Conservation (phyloP, 2,329 filamentous ascomycete genomes). For the Ustulina deusta region DNA sequence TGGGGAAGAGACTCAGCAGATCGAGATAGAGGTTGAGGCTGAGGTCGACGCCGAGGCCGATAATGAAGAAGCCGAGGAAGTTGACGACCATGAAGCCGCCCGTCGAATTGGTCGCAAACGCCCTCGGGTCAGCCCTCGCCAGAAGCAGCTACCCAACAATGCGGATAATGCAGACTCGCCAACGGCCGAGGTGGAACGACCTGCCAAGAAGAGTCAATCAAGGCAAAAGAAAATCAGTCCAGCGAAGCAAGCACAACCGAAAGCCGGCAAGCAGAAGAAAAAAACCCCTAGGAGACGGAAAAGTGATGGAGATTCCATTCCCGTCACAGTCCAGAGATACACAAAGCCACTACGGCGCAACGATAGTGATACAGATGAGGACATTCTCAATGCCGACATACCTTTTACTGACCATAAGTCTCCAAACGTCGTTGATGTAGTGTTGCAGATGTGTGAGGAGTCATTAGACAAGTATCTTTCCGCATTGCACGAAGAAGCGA, state of each 20-base stretch:
- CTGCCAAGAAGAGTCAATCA: constrained; percentile 52
- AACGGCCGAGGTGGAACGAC: constrained; percentile 50
- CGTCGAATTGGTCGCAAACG: constrained; percentile 58
- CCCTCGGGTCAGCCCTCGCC: constrained; percentile 53
- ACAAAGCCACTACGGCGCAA: constrained; percentile 59
- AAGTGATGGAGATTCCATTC: constrained; percentile 56
- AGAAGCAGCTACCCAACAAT: constrained; percentile 55
- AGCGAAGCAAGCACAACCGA: constrained; percentile 57
- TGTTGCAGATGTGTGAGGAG: constrained; percentile 71
- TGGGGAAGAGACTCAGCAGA: constrained; percentile 44
- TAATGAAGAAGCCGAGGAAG: constrained; percentile 56
- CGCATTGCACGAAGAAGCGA: constrained; percentile 59
- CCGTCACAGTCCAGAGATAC: constrained; percentile 72
- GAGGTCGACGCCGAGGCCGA: constrained; percentile 37
- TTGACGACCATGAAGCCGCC: constrained; percentile 59
- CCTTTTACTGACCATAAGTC: constrained; percentile 65
- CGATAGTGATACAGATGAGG: constrained; percentile 54
- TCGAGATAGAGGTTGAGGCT: constrained; percentile 28
- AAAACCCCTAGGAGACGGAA: constrained; percentile 41
- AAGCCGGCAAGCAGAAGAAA: constrained; percentile 42
- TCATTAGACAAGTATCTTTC: constrained; percentile 64
- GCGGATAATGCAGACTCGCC: constrained; percentile 55
- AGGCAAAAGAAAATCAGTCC: constrained; percentile 55
- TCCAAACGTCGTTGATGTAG: constrained; percentile 72
- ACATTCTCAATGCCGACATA: constrained; percentile 64